Base-by-base conservation (phyloP, 345 rosid genomes). In the Zanthoxylum bungeanum region DNA sequence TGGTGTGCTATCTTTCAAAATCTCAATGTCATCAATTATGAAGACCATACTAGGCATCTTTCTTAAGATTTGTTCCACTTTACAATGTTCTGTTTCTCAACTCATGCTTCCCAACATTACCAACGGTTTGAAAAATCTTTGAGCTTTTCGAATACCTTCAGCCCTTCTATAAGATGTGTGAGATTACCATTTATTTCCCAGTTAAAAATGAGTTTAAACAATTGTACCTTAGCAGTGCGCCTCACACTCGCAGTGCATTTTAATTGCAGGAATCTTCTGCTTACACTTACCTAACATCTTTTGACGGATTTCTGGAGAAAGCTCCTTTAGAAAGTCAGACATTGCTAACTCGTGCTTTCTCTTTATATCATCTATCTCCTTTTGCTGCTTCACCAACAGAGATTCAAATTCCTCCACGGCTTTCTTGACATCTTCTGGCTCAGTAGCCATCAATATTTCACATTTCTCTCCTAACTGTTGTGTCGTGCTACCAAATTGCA, bases 321-420 rank as follows among this genome's bases (percentile, higher is more conserved):
- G 77, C 72, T 85, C 89, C 52, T 82, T 84, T 70, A 95, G 73
- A 69, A 91, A 77, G 24, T 87, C 85, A n/a, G 75, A 73, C 72
- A 91, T 81, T 24, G 78, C 83, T 51, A 71, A 68, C 62, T 79
- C 78, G 65, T 95, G 98, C 77, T 84, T 81, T 78, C 76, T 84
- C 75, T 79, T 82, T 44, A 88, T 74, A 80, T 91, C 89, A 53
- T 87, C 87, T 64, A 92, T 71, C 66, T 95, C 97, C 73, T 76
- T 79, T 80, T 88, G 87, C 73, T 92, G 97, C 77, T 82, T 76
- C 63, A 61, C 63, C 78, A 95, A 71, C 66, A 92, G 70, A 75
- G 74, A 50, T 79, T 92, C 87, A 17, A 95, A 91, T 74, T 81
- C 83, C 69, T 87, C 79, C 0, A 77, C 83, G 69, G 81, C 57